Conservation (phyloP, 371 early-diverging fungal species). For the Fennellomyces sp. region DNA sequence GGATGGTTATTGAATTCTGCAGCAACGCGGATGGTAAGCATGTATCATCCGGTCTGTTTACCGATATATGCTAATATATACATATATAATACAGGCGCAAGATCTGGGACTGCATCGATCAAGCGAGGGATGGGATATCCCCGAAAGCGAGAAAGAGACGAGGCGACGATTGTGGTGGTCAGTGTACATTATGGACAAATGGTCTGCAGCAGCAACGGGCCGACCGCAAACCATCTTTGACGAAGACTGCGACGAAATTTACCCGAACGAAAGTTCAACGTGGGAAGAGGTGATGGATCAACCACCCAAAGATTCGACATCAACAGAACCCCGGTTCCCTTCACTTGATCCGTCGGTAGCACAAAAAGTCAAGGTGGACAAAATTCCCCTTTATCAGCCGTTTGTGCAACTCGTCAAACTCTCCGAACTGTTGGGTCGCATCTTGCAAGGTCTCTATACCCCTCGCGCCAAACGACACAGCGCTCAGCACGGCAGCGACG, state of each 20-base stretch:
- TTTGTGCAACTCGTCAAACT: constrained; percentile 51
- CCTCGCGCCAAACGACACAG: constrained; percentile 51
- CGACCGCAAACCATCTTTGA: constrained; percentile 58
- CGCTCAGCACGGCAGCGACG: constrained; percentile 51
- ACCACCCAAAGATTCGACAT: constrained; percentile 10
- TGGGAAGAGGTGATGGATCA: constrained; percentile 53
- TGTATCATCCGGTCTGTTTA: neutral
- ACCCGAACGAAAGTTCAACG: constrained; percentile 41
- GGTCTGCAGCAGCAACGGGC: constrained; percentile 54
- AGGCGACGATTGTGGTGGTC: constrained; percentile 71
- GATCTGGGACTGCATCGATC: constrained; percentile 71
- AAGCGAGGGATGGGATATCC: constrained; percentile 53
- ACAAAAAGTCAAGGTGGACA: constrained; percentile 32
- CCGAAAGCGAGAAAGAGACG: constrained; percentile 58
- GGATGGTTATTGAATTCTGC: constrained; percentile 43
- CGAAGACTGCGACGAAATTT: constrained; percentile 48
- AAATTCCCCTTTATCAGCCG: constrained; percentile 48
- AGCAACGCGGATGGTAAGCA: constrained; percentile 6
- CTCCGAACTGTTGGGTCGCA: constrained; percentile 48
- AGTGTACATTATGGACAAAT: constrained; percentile 63
- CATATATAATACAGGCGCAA: constrained; percentile 44
- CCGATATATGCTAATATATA: neutral
- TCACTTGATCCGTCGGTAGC: constrained; percentile 37
- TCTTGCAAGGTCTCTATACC: constrained; percentile 50
- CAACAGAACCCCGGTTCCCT: constrained; percentile 27